Evolutionary conservation across 2,329 filamentous ascomycete genomes (phyloP), one percentile per base, ranked within the genome.

Genomic region (Arthroderma sp.): DNA sequence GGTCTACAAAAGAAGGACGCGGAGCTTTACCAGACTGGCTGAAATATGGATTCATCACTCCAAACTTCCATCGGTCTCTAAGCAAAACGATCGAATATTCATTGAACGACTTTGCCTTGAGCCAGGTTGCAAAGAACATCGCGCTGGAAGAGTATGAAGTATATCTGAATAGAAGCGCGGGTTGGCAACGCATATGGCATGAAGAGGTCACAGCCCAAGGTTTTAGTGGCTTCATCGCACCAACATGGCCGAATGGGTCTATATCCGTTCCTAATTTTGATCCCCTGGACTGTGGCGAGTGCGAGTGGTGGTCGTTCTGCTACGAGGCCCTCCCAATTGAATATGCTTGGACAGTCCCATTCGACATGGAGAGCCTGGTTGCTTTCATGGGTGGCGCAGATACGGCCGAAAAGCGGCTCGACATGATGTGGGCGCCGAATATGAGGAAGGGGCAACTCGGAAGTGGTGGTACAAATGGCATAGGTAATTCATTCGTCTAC

Each of bases 1-100:
- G 73, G 0, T 80, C 76, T 0, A 82, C 78, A 0, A 79, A 80
- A 53, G 76, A 85, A 60, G 81, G 81, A 0, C 69, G 81, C 8
- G 77, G 81, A 3, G 81, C 80, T 0, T 62, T 85, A 6, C 73
- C 77, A 0, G 81, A 84, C 60, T 86, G 81, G 81, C 63, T 78
- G 1, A 53, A 71, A 30, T 68, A 73, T 39, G 79, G 79, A 4
- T 85, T 75, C 57, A 80, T 85, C 48, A 81, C 56, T 72, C 5
- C 74, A 70, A 8, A 69, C 58, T 61, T 73, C 50, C 70, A 70
- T 1, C 71, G 81, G 29, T 78, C 77, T 3, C 77, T 82, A 2
- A 80, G 73, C 27, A 68, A 80, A 5, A 77, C 79, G 0, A 72
- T 84, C 1, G 81, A 84, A 57, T 85, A 84, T 0, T 72, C 70